Evolutionary conservation across 352 stramenopile species (phyloP).

Genomic region (Pythium rishiriense): DNA sequence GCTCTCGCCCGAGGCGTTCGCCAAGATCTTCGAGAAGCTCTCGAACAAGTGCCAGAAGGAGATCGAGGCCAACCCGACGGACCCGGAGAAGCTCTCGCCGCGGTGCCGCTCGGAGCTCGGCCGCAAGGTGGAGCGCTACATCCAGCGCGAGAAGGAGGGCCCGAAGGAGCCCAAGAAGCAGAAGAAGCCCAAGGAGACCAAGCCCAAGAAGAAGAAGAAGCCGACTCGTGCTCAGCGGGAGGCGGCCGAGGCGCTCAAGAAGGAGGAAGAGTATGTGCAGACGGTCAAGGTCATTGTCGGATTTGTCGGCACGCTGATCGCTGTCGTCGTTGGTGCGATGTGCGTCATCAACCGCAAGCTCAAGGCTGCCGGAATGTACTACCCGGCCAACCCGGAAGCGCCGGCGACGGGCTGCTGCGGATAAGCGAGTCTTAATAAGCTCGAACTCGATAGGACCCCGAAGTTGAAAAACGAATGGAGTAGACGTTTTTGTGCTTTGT

Average conservation of each 20-base stretch:
- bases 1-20: slow-evolving; percentile 61
- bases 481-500: not conserved
- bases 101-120: slow-evolving; percentile 59
- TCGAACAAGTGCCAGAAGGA: slow-evolving; percentile 73
- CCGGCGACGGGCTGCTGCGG: slow-evolving; percentile 56
- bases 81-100: slow-evolving; percentile 63
- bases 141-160: slow-evolving; percentile 43
- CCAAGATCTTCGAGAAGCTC: slow-evolving; percentile 71
- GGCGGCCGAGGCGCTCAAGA: slow-evolving; percentile 57
- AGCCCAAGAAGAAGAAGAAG: slow-evolving; percentile 71
- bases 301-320: slow-evolving; percentile 69
- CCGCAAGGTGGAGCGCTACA: slow-evolving; percentile 61
- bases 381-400: slow-evolving; percentile 49
- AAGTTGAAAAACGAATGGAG: slow-evolving; percentile 18
- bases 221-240: slow-evolving; percentile 51
- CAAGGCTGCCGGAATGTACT: slow-evolving; percentile 81
- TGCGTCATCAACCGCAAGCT: slow-evolving; percentile 87
- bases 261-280: slow-evolving; percentile 65
- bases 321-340: slow-evolving; percentile 48
- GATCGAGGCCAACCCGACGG: slow-evolving; percentile 65
- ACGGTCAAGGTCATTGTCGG: slow-evolving; percentile 69
- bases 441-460: slow-evolving; percentile 3
- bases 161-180: slow-evolving; percentile 38
- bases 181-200: slow-evolving; percentile 27
- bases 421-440: not conserved